Evolutionary conservation across 192 early-diverging fungal species (phyloP).

Genomic region (Gonapodya sp.): DNA sequence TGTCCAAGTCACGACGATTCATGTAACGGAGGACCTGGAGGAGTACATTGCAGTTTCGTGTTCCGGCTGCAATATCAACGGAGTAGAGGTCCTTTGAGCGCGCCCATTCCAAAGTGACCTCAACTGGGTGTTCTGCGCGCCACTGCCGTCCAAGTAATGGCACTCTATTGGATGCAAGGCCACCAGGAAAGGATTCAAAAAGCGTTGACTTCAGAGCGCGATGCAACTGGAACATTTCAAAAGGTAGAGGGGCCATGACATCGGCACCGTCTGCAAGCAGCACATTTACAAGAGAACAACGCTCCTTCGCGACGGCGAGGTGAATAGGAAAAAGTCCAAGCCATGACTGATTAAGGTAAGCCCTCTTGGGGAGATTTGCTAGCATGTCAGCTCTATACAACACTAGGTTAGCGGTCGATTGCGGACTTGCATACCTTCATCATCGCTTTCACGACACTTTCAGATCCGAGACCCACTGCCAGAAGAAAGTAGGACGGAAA

Average conservation of each 20-base stretch:
- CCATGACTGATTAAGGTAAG: slow-evolving; percentile 36
- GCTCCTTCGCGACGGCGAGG: slow-evolving; percentile 15
- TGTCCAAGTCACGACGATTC: neutral
- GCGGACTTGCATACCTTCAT: slow-evolving; percentile 26
- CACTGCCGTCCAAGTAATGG: neutral
- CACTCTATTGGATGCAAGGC: neutral
- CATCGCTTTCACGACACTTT: slow-evolving; percentile 35
- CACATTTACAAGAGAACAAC: neutral
- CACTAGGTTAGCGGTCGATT: neutral
- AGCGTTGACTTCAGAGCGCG: neutral
- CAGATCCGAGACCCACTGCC: slow-evolving; percentile 33
- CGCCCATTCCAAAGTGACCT: slow-evolving; percentile 3
- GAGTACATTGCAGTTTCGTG: neutral
- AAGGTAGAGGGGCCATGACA: neutral
- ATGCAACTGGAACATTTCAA: slow-evolving; percentile 7
- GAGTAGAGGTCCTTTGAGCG: neutral
- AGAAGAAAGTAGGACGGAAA: slow-evolving; percentile 42
- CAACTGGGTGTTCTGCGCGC: neutral
- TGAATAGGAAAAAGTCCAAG: slow-evolving; percentile 40
- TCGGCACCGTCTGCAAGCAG: neutral
- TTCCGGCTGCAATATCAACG: neutral
- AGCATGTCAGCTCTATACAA: neutral
- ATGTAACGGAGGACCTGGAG: neutral
- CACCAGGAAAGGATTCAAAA: neutral
- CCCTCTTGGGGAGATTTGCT: too few species aligned